Conservation (phyloP, 257 asterid genomes). For the Solanum infundibuliforme region DNA sequence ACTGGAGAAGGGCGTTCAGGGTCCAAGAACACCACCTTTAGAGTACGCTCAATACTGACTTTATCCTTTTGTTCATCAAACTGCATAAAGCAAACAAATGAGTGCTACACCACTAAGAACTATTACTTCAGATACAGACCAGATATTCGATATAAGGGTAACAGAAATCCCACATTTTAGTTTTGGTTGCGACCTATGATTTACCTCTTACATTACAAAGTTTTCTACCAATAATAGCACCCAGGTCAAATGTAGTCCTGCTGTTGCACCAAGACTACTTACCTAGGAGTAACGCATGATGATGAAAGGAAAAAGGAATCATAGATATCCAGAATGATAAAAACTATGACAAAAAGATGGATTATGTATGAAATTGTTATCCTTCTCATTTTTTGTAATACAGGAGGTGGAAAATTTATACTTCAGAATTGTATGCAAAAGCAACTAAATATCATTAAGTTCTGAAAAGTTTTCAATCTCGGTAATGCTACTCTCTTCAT, state of each 20-base stretch:
- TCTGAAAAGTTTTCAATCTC: background rate
- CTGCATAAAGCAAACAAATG: background rate
- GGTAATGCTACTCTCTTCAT: background rate
- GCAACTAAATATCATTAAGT: background rate
- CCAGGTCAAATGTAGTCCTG: background rate
- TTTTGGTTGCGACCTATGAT: background rate
- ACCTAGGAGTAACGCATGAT: background rate
- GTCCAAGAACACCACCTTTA: conserved; percentile 8
- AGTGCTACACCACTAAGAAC: background rate
- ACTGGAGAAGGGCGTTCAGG: conserved; percentile 12
- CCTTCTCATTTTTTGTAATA: background rate
- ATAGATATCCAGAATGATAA: background rate
- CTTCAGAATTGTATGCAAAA: background rate
- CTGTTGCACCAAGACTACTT: background rate
- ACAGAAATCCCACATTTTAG: background rate
- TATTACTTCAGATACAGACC: background rate
- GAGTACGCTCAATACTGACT: conserved; percentile 6
- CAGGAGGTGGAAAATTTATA: background rate
- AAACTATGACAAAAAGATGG: background rate
- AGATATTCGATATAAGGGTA: background rate
- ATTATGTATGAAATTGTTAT: background rate
- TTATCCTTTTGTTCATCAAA: conserved; percentile 13
- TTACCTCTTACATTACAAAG: background rate
- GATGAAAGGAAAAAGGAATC: background rate
- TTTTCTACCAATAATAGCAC: background rate